A percentile compares a stretch with the other conserved stretches of the same genome.
These are phyloP conservation scores for Diaporthe destruens DNA, from an alignment of 2,329 filamentous ascomycete genomes.

Conservation along the genomic window DNA sequence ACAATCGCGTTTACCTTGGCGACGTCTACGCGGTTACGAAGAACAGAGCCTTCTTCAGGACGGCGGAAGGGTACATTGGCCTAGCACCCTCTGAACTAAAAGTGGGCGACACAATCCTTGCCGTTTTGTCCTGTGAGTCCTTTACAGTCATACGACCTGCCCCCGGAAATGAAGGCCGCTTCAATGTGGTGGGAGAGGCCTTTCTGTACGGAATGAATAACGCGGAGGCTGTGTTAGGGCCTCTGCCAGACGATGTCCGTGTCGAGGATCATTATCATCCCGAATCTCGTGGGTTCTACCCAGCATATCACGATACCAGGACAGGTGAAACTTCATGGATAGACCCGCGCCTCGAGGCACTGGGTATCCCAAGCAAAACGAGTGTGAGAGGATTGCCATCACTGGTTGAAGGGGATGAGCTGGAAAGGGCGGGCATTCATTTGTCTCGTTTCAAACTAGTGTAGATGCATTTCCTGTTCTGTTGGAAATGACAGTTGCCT, in stretches of 20 bases:
- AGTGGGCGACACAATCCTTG: slow-evolving; percentile 9
- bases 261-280: neutral
- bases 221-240: slow-evolving; percentile 6
- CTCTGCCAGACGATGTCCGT: neutral
- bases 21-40: neutral
- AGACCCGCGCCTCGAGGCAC: neutral
- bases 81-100: neutral
- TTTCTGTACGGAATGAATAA: slow-evolving; percentile 4
- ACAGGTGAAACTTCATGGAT: neutral
- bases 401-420: neutral
- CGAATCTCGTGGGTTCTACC: neutral
- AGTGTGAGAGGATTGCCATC: rapidly evolving
- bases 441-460: neutral
- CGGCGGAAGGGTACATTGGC: slow-evolving; percentile 3
- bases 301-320: neutral
- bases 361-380: neutral
- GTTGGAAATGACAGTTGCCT: no score
- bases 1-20: neutral
- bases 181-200: neutral
- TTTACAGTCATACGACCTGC: slow-evolving; percentile 7
- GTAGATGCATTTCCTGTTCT: no score
- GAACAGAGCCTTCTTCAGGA: slow-evolving; percentile 9
- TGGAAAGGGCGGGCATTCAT: neutral
- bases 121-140: neutral
- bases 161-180: neutral